phyloP scores from a whole-genome alignment of 306 rosid species.

The Astragalus membranaceus region DNA sequence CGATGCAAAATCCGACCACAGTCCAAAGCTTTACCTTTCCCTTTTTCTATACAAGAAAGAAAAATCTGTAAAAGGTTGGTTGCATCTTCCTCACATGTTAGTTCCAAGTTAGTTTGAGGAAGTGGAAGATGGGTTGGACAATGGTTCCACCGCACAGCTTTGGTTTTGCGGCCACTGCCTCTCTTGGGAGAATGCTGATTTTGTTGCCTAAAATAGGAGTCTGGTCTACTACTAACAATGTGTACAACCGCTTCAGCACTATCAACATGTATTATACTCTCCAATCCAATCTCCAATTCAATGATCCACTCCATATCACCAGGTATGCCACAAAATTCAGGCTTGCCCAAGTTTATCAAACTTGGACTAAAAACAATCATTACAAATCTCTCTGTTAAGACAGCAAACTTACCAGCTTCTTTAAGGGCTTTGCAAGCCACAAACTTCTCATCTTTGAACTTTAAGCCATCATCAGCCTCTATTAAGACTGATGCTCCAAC shows the following conservation, averaged over 20 bases:
- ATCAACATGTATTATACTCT: conserved; percentile 67
- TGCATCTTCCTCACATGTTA: conserved; percentile 52
- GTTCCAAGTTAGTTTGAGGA: conserved; percentile 70
- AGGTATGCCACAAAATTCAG: conserved; percentile 69
- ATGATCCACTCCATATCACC: conserved; percentile 65
- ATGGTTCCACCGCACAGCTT: conserved; percentile 49
- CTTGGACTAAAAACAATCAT: conserved; percentile 53
- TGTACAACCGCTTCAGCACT: conserved; percentile 52
- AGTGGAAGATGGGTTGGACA: conserved; percentile 71
- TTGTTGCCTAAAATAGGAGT: conserved; percentile 44
- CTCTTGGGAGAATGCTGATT: conserved; percentile 44
- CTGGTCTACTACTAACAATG: conserved; percentile 78
- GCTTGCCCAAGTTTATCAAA: conserved; percentile 60
- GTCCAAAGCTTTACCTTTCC: conserved; percentile 68
- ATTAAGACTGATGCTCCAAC: conserved; percentile 64
- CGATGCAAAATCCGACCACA: conserved; percentile 67
- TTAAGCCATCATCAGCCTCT: conserved; percentile 58
- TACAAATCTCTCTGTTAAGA: conserved; percentile 56
- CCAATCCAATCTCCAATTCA: conserved; percentile 70
- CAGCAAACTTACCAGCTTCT: conserved; percentile 71
- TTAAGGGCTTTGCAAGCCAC: conserved; percentile 72
- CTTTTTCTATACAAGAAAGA: conserved; percentile 48
- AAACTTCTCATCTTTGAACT: conserved; percentile 65
- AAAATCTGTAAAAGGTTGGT: conserved; percentile 47
- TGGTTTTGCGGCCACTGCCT: conserved; percentile 34